These are phyloP conservation scores for Tuber brumale DNA, from an alignment of 495 filamentous ascomycete genomes.

Conservation along the genomic window DNA sequence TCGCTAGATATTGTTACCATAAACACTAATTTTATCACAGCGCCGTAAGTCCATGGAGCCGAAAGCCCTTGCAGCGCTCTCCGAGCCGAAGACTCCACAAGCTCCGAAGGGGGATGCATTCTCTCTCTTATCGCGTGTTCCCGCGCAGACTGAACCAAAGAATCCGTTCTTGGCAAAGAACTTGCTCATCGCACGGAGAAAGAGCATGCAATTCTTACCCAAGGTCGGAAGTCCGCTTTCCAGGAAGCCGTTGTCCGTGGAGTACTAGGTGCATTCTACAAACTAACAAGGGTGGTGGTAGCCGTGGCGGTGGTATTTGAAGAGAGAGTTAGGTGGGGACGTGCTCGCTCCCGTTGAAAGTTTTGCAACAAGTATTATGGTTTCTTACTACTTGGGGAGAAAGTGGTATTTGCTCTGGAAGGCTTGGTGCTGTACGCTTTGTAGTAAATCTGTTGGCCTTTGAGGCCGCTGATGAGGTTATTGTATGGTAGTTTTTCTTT, in stretches of 20 bases:
- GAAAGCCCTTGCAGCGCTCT: slow-evolving; percentile 60
- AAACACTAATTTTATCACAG: slow-evolving; percentile 60
- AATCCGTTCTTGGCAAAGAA: slow-evolving; percentile 53
- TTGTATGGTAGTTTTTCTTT: not conserved
- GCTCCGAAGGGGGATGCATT: slow-evolving; percentile 31
- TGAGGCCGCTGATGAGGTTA: not conserved
- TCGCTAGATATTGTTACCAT: slow-evolving; percentile 49
- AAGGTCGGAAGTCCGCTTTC: slow-evolving; percentile 66
- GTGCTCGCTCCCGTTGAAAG: not conserved
- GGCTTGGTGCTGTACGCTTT: not conserved
- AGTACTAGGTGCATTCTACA: not conserved
- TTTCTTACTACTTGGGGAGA: not conserved
- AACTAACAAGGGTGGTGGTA: not conserved
- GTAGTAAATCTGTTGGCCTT: not conserved
- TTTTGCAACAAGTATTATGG: not conserved
- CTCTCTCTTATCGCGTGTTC: slow-evolving; percentile 44
- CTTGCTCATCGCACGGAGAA: slow-evolving; percentile 66
- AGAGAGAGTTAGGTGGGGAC: not conserved
- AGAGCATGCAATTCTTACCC: slow-evolving; percentile 77
- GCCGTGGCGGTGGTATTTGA: not conserved
- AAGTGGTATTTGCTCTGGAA: not conserved
- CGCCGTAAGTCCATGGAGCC: slow-evolving; percentile 92
- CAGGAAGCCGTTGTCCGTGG: not conserved
- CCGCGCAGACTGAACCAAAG: slow-evolving; percentile 56
- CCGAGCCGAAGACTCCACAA: slow-evolving; percentile 35